Base-by-base conservation (phyloP, 2,329 filamentous ascomycete genomes). In the Fusarium oligoseptatum region DNA sequence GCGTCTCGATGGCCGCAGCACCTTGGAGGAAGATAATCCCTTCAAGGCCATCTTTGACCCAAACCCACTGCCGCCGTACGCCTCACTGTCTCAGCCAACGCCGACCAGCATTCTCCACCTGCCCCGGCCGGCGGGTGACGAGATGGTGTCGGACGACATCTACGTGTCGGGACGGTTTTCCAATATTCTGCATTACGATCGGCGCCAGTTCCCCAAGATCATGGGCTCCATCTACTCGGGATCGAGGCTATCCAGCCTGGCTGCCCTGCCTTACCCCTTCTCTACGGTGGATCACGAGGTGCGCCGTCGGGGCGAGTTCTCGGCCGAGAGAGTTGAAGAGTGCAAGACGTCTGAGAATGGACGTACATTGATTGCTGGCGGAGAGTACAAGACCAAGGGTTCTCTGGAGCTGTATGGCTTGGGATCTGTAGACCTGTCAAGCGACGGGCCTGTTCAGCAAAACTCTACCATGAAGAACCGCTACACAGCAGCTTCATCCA, bases 371-470 rank as follows among this genome's bases (percentile, higher is more conserved):
- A 89, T 98, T 61, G 94, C 95, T 3, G 94, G 93, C 43, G 96
- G 95, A 6, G 94, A 96, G 80, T 98, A 98, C 84, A 97, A 97
- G 77, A 94, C 93, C 36, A 95, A 97, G 81, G 96, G 96, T 1
- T 95, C 93, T 0, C 86, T 98, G 2, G 96, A 98, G 80, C 85
- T 98, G n/a, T 98, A 97, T 81, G 91, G 91, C 15, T 83, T 94
- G 27, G 83, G 74, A 48, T 80, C 74, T 50, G 79, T 64, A 68
- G 78, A 72, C 24, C 75, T 77, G n/a, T 71, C 78, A 72, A 80
- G 61, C 41, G 81, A 70, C 67, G 77, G 64, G 66, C 74, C 60
- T 62, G 71, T 78, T 61, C 66, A 77, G 55, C 84, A 86, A 55
- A 86, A 87, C 60, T 88, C 88, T 24, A 83, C 85, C 14, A 90